phyloP scores from a whole-genome alignment of 2,329 filamentous ascomycete species.

The Pseudogymnoascus sp. region DNA sequence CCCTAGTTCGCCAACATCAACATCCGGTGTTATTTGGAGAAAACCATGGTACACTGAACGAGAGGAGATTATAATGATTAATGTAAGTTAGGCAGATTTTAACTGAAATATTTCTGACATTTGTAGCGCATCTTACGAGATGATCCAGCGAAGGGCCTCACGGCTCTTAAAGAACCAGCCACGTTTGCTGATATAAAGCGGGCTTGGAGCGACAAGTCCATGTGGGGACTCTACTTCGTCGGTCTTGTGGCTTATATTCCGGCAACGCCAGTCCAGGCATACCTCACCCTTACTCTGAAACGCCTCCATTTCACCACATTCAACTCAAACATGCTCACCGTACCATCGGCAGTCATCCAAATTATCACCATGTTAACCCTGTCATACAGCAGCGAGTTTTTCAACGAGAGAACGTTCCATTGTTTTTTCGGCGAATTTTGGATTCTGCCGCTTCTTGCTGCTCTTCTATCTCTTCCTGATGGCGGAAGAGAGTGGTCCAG shows the following conservation, averaged over 20 bases:
- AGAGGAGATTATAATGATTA: constrained; percentile 64
- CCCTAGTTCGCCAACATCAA: constrained; percentile 57
- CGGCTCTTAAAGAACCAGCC: constrained; percentile 36
- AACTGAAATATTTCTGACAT: not conserved
- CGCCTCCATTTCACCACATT: constrained; percentile 51
- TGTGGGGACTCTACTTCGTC: constrained; percentile 44
- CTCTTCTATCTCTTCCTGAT: constrained; percentile 41
- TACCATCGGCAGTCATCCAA: constrained; percentile 48
- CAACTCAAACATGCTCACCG: constrained; percentile 54
- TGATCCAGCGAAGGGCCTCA: constrained; percentile 46
- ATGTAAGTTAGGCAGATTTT: constrained; percentile 27
- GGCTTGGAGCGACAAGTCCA: constrained; percentile 38
- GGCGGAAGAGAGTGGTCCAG: constrained; percentile 43
- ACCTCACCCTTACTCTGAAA: constrained; percentile 48
- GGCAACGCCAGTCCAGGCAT: constrained; percentile 39
- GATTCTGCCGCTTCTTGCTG: constrained; percentile 44
- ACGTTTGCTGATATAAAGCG: constrained; percentile 37
- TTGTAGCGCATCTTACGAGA: constrained; percentile 40
- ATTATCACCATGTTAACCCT: constrained; percentile 48
- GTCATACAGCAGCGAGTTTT: constrained; percentile 46
- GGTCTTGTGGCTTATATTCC: constrained; percentile 43
- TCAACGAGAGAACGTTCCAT: constrained; percentile 46
- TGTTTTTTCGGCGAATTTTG: constrained; percentile 46
- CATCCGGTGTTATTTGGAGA: constrained; percentile 51
- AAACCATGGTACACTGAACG: constrained; percentile 59